A percentile compares a stretch with the other conserved stretches of the same genome.
phyloP scores from a whole-genome alignment of 306 rosid species.

The Casuarina equisetifolia region DNA sequence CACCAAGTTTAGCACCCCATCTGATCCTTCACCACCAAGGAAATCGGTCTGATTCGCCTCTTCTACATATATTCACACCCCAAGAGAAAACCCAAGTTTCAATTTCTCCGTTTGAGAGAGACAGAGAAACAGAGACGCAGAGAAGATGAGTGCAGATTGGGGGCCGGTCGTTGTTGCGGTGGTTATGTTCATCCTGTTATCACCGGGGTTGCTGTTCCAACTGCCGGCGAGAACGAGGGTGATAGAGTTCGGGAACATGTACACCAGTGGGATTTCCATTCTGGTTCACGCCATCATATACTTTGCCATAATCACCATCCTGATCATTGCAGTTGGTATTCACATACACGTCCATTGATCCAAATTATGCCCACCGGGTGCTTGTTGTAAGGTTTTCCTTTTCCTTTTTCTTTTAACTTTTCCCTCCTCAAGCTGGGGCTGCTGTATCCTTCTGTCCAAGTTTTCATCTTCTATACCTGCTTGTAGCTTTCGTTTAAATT shows the following conservation, averaged over 20 bases:
- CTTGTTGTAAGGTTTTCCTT: slow-evolving; percentile 3
- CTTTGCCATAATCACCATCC: slow-evolving; percentile 79
- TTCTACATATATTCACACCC: slow-evolving; percentile 13
- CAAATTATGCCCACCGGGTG: neutral
- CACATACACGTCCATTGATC: slow-evolving; percentile 65
- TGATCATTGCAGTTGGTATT: slow-evolving; percentile 82
- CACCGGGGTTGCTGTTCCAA: slow-evolving; percentile 89
- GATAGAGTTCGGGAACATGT: slow-evolving; percentile 93
- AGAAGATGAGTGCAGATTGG: slow-evolving; percentile 80
- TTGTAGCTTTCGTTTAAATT: neutral
- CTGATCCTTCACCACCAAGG: slow-evolving; percentile 50
- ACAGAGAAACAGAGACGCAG: neutral
- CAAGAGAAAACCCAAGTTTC: slow-evolving; percentile 13
- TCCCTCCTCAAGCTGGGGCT: neutral
- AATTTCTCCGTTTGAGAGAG: neutral
- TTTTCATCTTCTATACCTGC: neutral
- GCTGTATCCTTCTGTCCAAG: neutral
- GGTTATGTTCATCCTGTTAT: slow-evolving; percentile 76
- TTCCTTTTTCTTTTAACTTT: neutral
- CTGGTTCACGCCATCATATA: slow-evolving; percentile 81
- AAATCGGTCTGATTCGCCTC: slow-evolving; percentile 15
- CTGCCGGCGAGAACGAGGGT: slow-evolving; percentile 72
- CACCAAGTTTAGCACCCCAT: slow-evolving; percentile 51
- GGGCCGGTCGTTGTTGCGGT: slow-evolving; percentile 84
- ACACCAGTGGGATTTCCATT: slow-evolving; percentile 91